Base-by-base conservation (phyloP, 2,329 filamentous ascomycete species). In the Colletotrichum cordylinicola region DNA sequence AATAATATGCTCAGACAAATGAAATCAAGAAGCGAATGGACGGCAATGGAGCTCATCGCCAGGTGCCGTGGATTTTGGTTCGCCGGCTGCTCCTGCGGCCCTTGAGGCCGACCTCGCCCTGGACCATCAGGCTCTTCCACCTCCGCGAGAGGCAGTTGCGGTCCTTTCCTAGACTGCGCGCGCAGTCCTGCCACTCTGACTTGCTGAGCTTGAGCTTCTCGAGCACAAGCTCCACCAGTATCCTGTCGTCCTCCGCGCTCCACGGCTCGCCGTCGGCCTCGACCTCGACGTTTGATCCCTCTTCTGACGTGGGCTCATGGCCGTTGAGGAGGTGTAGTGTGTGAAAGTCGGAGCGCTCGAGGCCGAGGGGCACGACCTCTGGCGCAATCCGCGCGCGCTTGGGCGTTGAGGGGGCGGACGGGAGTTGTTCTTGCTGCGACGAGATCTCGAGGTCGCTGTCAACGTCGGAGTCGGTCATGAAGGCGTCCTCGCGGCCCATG, bases 111-210 rank as follows among this genome's bases (percentile, higher is more conserved):
- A 93, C 86, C 33, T 93, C 90, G 69, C 91, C 91, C 75, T 86
- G 86, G 58, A 87, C 83, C 83, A 93, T 88, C 43, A 94, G 84
- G 72, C 88, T 92, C 86, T 90, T 92, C 92, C 92, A 94, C 79
- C 92, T 85, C 67, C 88, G 86, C 56, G 89, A 89, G 61, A 93
- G 86, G 75, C 87, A 90, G 74, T 87, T 85, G 67, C 90, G 86
- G 83, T 93, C 91, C 79, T 89, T 91, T 77, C 92, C 92, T 9
- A 94, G 85, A 78, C 87, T 91, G 75, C 91, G 87, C 58, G 92
- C 92, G 82, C 92, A 93, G 81, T 94, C 92, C 75, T 93, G 90
- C 92, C 92, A 93, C 74, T 94, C 91, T 67, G 88, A 87, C 83
- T 91, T 93, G 79, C 89, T 89, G 27, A 94, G 86, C 83, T 90